phyloP scores from a whole-genome alignment of 768 basidiomycete species.

The Kwoniella bestiolae region DNA sequence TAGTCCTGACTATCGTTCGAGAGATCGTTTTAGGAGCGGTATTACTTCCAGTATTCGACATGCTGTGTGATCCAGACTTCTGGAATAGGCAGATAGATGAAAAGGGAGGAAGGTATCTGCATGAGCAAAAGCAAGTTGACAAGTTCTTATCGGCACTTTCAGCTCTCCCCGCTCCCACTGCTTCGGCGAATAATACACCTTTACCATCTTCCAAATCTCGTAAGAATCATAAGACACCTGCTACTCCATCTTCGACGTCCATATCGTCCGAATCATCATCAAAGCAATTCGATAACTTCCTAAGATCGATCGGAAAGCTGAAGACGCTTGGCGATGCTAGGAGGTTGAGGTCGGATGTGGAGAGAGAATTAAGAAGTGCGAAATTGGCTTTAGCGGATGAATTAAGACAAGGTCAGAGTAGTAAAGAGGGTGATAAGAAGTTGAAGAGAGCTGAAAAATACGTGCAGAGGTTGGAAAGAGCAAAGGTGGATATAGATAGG shows the following conservation, averaged over 20 bases:
- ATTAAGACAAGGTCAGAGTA: constrained; percentile 60
- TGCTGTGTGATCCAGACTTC: constrained; percentile 93
- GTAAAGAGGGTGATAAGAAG: constrained; percentile 83
- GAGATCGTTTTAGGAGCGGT: constrained; percentile 84
- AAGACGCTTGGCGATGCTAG: constrained; percentile 86
- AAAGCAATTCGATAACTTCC: constrained; percentile 87
- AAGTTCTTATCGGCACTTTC: constrained; percentile 46
- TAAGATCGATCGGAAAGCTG: constrained; percentile 79
- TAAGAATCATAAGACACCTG: constrained; percentile 4
- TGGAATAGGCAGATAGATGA: constrained; percentile 94
- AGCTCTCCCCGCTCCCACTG: constrained; percentile 24
- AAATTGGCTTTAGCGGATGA: constrained; percentile 59
- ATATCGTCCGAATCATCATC: constrained; percentile 49
- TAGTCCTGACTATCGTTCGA: constrained; percentile 71
- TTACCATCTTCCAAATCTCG: constrained; percentile 16
- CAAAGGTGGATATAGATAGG: constrained; percentile 83
- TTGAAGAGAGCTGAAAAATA: constrained; percentile 84
- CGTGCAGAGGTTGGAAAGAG: constrained; percentile 83
- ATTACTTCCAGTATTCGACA: constrained; percentile 84
- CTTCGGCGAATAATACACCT: constrained; percentile 16
- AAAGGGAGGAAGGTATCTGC: constrained; percentile 70
- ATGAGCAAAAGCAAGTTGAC: constrained; percentile 64
- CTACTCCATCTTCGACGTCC: constrained; percentile 4
- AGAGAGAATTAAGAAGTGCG: constrained; percentile 85
- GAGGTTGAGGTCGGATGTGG: constrained; percentile 86